Conservation (phyloP, 495 filamentous ascomycete genomes). For the Aspergillus heteromorphus region DNA sequence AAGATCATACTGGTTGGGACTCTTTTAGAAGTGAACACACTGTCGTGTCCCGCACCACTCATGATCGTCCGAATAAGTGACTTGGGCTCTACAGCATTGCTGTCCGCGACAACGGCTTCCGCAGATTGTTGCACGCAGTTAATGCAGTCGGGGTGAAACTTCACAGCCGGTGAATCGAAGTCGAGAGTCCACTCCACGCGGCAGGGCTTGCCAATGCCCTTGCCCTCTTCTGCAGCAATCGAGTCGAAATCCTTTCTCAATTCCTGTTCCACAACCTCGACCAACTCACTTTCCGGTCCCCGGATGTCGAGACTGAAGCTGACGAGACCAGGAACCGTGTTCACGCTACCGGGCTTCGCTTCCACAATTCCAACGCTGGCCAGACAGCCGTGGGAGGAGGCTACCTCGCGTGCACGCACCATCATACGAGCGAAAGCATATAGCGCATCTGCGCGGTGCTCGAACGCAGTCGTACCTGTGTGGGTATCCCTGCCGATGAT, state of each 20-base stretch:
- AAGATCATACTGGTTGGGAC: slow-evolving; percentile 65
- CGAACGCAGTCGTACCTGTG: slow-evolving; percentile 70
- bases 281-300: slow-evolving; percentile 50
- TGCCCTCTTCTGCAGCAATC: slow-evolving; percentile 52
- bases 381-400: slow-evolving; percentile 48
- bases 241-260: slow-evolving; percentile 50
- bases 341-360: slow-evolving; percentile 61
- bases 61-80: slow-evolving; percentile 45
- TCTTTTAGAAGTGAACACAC: slow-evolving; percentile 54
- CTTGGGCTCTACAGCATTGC: slow-evolving; percentile 38
- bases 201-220: slow-evolving; percentile 47
- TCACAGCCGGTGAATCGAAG: slow-evolving; percentile 58
- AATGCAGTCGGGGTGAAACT: slow-evolving; percentile 69
- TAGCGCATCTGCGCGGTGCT: slow-evolving; percentile 55
- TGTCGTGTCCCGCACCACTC: slow-evolving; percentile 60
- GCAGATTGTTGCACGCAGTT: slow-evolving; percentile 59
- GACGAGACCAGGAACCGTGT: slow-evolving; percentile 68
- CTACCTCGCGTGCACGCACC: slow-evolving; percentile 57
- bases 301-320: slow-evolving; percentile 70
- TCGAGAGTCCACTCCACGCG: slow-evolving; percentile 55
- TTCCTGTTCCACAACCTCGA: slow-evolving; percentile 51
- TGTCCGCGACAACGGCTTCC: slow-evolving; percentile 43
- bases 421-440: slow-evolving; percentile 66
- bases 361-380: slow-evolving; percentile 70
- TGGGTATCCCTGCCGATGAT: slow-evolving; percentile 64